Evolutionary conservation across 495 filamentous ascomycete species (phyloP), one percentile per base, ranked within the genome.

Genomic region (Penicillium flavigenum): DNA sequence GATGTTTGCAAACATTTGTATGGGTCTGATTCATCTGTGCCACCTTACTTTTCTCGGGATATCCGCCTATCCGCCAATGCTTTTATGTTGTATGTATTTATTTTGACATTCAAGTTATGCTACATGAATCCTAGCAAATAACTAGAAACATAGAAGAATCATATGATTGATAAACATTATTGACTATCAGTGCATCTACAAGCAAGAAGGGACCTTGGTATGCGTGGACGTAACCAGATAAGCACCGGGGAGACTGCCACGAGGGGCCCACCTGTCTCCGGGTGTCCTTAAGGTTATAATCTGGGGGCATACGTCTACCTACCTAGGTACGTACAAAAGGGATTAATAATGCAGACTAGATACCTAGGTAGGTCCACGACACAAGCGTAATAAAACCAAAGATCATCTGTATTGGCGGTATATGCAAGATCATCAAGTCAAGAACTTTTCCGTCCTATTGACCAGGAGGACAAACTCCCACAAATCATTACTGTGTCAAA

Each of bases 381-480:
- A 16, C 5, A 2, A 34, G 11, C 14, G 10, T 27, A 32, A 44
- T 38, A 39, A 34, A 48, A 48, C n/a, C 46, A 48, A 48, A 34
- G 17, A 48, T 48, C 49, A 64, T 64, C 58, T 64, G 62, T 46
- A 63, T 67, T 65, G 65, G 46, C 27, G 29, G 62, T 68, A 69
- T 64, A 64, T 67, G 59, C 59, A 62, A 60, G 54, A 69, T 69
- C 64, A 69, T 69, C 61, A 64, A 60, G 62, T 69, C 64, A 63
- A 67, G 58, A 65, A 67, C 66, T 65, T 69, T 69, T 55, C 20
- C 58, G 61, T 63, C 59, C 66, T 65, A 62, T 59, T 67, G 61
- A 67, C 57, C 42, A 59, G 61, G 56, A 63, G 47, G 51, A 56
- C 36, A 45, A 54, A 49, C 58, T 45, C 56, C 63, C 59, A 55